A percentile compares a stretch with the other conserved stretches of the same genome.
phyloP scores from a whole-genome alignment of 1,284 basidiomycete genomes.

The Nidula niveotomentosa region DNA sequence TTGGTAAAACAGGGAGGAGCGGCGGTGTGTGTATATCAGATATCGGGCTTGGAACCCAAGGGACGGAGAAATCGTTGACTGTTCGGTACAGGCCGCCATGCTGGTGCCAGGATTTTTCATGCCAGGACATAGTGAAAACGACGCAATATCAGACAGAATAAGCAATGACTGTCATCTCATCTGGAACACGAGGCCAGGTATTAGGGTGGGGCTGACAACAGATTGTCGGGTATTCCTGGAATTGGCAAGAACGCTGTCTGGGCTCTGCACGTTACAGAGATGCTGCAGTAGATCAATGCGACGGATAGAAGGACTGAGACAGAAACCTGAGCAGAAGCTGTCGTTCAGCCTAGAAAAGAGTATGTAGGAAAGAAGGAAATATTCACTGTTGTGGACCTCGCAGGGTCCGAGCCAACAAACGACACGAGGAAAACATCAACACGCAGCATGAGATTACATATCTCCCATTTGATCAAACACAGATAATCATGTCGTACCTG shows the following conservation, averaged over 20 bases:
- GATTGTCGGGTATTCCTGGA: no score
- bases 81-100: slow-evolving; percentile 22
- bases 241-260: no score
- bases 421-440: no score
- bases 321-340: neutral
- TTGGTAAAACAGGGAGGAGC: no score
- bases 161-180: neutral
- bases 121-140: neutral
- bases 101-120: slow-evolving; percentile 7
- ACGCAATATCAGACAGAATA: neutral
- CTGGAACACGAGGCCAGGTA: no score
- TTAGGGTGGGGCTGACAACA: no score
- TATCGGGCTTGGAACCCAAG: slow-evolving; percentile 22
- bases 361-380: neutral
- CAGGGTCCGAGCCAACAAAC: no score
- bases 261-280: no score
- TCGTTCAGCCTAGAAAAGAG: neutral
- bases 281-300: no score
- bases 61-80: slow-evolving; percentile 17
- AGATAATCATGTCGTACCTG: neutral
- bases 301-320: neutral
- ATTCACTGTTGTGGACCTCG: no score
- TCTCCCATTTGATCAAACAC: neutral
- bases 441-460: no score
- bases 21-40: neutral